These are phyloP conservation scores for Roridomyces roridus DNA, from an alignment of 768 basidiomycete species.

Conservation along the genomic window DNA sequence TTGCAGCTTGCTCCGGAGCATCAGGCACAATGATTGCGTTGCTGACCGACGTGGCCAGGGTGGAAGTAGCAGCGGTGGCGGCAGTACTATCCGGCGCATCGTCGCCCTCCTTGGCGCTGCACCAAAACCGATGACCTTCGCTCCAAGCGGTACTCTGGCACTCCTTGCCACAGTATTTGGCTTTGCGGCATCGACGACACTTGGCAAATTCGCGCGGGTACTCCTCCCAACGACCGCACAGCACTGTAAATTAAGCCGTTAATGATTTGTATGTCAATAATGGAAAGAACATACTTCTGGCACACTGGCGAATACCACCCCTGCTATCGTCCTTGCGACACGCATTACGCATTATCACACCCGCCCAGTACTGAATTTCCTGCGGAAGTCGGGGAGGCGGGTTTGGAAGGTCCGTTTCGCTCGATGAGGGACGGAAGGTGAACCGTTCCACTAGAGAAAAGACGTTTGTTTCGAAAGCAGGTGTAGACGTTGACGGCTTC, in stretches of 20 bases:
- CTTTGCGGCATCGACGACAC: conserved; percentile 93
- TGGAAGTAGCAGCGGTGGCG: conserved; percentile 10
- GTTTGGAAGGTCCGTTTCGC: conserved; percentile 74
- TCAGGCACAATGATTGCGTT: conserved; percentile 16
- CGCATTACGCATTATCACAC: conserved; percentile 99
- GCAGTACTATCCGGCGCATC: conserved; percentile 34
- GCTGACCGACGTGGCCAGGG: conserved; percentile 14
- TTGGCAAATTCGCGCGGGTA: conserved; percentile 97
- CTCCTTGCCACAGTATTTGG: conserved; percentile 98
- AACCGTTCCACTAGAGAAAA: conserved; percentile 97
- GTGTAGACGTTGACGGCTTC: conserved; percentile 23
- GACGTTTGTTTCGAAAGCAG: conserved; percentile 78
- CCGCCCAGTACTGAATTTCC: conserved; percentile 99
- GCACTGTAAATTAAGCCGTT: conserved; percentile 59
- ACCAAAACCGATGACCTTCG: conserved; percentile 96
- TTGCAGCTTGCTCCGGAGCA: conserved; percentile 7
- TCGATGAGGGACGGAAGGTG: conserved; percentile 90
- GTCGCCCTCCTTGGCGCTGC: conserved; percentile 66
- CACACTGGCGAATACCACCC: conserved; percentile 96
- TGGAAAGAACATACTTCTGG: conserved; percentile 73
- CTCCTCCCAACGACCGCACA: conserved; percentile 93
- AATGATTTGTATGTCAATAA: conserved; percentile 10
- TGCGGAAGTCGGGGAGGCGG: conserved; percentile 76
- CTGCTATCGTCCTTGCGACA: conserved; percentile 95
- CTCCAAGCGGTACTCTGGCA: conserved; percentile 97